Evolutionary conservation across 2,329 filamentous ascomycete species (phyloP).

Genomic region (Ophiostoma sp.): DNA sequence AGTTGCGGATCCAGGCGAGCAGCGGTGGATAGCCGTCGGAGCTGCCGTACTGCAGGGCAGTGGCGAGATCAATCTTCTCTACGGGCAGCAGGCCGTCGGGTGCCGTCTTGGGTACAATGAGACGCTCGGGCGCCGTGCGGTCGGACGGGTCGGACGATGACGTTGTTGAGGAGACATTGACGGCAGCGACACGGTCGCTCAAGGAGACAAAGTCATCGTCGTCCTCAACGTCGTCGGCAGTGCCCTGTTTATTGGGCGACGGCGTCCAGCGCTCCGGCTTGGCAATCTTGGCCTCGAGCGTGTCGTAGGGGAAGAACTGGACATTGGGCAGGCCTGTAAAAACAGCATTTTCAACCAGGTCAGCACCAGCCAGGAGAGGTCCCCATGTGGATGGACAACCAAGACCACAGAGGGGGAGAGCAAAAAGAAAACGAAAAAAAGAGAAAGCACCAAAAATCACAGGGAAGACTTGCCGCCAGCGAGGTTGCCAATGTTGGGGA

Average conservation of each 20-base stretch:
- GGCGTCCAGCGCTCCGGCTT: conserved; percentile 72
- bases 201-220: conserved; percentile 42
- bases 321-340: conserved; percentile 72
- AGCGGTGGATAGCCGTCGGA: conserved; percentile 79
- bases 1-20: conserved; percentile 74
- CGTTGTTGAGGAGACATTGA: conserved; percentile 21
- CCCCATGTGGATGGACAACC: background rate
- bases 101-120: conserved; percentile 69
- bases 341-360: background rate
- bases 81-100: conserved; percentile 54
- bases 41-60: conserved; percentile 84
- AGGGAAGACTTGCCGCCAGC: conserved; percentile 55
- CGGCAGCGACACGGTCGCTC: conserved; percentile 38
- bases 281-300: conserved; percentile 78
- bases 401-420: background rate
- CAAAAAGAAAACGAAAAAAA: background rate
- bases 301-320: conserved; percentile 86
- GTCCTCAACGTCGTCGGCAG: conserved; percentile 36
- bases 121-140: conserved; percentile 46
- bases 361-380: background rate
- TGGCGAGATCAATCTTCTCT: conserved; percentile 75
- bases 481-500: conserved; percentile 62
- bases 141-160: conserved; percentile 33
- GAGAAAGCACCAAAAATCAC: background rate
- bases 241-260: conserved; percentile 60